Evolutionary conservation across 2,329 filamentous ascomycete genomes (phyloP).

Genomic region (Mycocentrospora acerina): DNA sequence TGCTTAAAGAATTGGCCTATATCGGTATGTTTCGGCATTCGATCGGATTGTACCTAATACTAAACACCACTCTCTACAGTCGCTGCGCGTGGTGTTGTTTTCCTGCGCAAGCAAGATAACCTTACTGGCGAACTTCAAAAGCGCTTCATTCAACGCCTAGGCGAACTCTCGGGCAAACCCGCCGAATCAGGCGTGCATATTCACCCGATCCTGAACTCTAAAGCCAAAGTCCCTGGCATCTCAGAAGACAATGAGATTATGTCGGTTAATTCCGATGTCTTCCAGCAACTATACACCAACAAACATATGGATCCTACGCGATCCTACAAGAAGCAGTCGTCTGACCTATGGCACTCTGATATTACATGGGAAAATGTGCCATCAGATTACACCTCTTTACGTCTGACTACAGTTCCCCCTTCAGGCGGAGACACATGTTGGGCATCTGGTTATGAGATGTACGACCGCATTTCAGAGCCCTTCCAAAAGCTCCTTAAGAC

Average conservation of each 20-base stretch:
- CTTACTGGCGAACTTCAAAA: constrained; percentile 57
- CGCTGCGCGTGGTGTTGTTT: constrained; percentile 56
- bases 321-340: constrained; percentile 51
- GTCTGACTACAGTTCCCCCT: constrained; percentile 38
- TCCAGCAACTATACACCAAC: constrained; percentile 36
- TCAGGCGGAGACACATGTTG: constrained; percentile 39
- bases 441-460: constrained; percentile 47
- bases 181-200: constrained; percentile 60
- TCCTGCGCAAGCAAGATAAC: constrained; percentile 56
- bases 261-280: constrained; percentile 40
- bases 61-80: constrained; percentile 40
- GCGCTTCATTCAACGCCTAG: constrained; percentile 56
- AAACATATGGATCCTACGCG: constrained; percentile 18
- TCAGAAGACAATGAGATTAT: constrained; percentile 44
- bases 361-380: constrained; percentile 45
- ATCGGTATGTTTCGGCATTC: constrained; percentile 35
- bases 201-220: constrained; percentile 56
- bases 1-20: constrained; percentile 64
- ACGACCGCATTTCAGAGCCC: constrained; percentile 52
- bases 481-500: constrained; percentile 53
- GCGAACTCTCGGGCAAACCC: constrained; percentile 60
- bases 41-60: constrained; percentile 3
- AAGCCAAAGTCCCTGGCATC: no score
- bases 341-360: constrained; percentile 55
- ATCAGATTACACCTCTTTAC: constrained; percentile 41